These are phyloP conservation scores for Arthonia radiata DNA, from an alignment of 495 filamentous ascomycete species.

Conservation along the genomic window DNA sequence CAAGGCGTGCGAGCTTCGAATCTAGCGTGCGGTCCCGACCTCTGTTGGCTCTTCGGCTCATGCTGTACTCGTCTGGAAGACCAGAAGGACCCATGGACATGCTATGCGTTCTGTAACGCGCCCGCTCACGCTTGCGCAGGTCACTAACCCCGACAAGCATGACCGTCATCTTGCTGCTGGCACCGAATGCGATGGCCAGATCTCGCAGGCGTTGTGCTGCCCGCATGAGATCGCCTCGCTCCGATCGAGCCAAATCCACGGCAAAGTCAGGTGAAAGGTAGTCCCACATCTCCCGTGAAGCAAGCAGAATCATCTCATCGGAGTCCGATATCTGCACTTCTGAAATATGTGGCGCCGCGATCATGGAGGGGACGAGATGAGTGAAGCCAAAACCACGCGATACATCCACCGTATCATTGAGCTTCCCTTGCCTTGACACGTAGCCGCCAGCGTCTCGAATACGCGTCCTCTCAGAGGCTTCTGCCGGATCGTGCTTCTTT, in stretches of 20 bases:
- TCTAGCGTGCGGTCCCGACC: conserved; percentile 46
- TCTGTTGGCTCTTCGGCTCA: conserved; percentile 34
- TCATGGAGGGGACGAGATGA: conserved; percentile 74
- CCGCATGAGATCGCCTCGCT: conserved; percentile 73
- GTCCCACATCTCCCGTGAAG: conserved; percentile 84
- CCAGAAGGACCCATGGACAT: conserved; percentile 58
- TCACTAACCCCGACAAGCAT: conserved; percentile 89
- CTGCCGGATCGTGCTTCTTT: conserved; percentile 76
- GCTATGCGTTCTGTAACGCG: conserved; percentile 45
- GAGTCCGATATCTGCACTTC: conserved; percentile 61
- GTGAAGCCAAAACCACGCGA: conserved; percentile 90
- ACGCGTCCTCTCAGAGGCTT: conserved; percentile 53
- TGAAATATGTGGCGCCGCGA: conserved; percentile 66
- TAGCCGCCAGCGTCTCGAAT: conserved; percentile 89
- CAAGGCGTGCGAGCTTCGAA: conserved; percentile 59
- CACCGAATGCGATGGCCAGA: conserved; percentile 83
- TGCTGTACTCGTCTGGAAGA: conserved; percentile 37
- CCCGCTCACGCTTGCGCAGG: conserved; percentile 55
- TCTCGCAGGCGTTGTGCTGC: conserved; percentile 91
- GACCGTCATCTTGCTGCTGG: conserved; percentile 88
- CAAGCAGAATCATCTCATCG: conserved; percentile 83
- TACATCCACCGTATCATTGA: conserved; percentile 77
- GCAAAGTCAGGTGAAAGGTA: conserved; percentile 68
- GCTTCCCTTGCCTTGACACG: conserved; percentile 76
- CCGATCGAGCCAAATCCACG: conserved; percentile 71